These are phyloP conservation scores for Globisporangium paddicum DNA, from an alignment of 352 stramenopile genomes.

Conservation along the genomic window DNA sequence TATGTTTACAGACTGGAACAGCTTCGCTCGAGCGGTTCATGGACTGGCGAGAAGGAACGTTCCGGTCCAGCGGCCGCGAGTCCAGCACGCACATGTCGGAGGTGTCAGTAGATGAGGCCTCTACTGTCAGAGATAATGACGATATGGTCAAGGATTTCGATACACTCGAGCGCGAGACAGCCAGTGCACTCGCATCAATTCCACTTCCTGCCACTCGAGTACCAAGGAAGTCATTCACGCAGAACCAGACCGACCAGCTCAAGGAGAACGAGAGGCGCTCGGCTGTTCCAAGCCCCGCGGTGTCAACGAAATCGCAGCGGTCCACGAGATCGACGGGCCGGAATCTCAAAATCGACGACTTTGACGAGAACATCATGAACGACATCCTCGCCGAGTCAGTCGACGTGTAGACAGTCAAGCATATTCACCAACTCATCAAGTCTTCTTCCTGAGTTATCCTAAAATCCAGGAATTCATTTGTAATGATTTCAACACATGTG, in stretches of 20 bases:
- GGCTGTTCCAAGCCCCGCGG: conserved; percentile 1
- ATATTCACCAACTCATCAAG: no score
- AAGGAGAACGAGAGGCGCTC: conserved; percentile 2
- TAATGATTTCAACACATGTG: not conserved
- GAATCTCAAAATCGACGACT: conserved; percentile 47
- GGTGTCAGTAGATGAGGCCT: not conserved
- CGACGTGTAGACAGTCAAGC: conserved; percentile 2
- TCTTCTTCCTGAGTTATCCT: no score
- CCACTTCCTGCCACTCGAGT: not conserved
- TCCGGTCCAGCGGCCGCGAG: conserved; percentile 9
- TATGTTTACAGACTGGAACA: not conserved
- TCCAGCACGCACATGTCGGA: conserved; percentile 5
- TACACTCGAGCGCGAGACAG: conserved; percentile 14
- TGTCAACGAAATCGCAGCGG: conserved; percentile 3
- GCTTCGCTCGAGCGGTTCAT: conserved; percentile 4
- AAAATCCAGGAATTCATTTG: not conserved
- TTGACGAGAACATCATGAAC: conserved; percentile 66
- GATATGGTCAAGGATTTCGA: conserved; percentile 11
- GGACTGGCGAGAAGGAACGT: conserved; percentile 10
- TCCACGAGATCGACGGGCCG: conserved; percentile 7
- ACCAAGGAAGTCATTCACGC: not conserved
- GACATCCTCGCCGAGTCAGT: conserved; percentile 38
- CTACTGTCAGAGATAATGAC: conserved; percentile 7
- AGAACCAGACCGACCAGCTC: conserved; percentile 3
- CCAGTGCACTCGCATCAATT: not conserved